A percentile compares a stretch with the other conserved stretches of the same genome.
These are phyloP conservation scores for Geosmithia morbida DNA, from an alignment of 2,329 filamentous ascomycete species.

Conservation along the genomic window DNA sequence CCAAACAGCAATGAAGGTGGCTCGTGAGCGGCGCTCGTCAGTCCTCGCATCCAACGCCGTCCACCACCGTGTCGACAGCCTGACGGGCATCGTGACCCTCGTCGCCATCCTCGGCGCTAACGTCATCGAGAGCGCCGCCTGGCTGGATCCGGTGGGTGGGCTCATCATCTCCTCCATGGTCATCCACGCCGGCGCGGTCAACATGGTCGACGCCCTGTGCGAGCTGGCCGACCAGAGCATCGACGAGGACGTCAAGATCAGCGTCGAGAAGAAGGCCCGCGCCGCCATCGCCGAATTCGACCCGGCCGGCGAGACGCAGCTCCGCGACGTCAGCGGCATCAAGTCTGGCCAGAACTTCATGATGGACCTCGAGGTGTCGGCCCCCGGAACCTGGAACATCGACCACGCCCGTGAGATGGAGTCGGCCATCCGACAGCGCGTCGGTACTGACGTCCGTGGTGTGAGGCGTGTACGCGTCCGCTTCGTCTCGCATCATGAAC, in stretches of 20 bases:
- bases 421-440: constrained; percentile 52
- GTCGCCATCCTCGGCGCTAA: constrained; percentile 83
- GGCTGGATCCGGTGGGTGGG: constrained; percentile 89
- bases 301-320: constrained; percentile 45
- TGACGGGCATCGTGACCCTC: constrained; percentile 88
- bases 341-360: constrained; percentile 97
- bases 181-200: constrained; percentile 75
- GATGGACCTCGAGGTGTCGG: constrained; percentile 75
- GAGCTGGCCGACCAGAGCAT: constrained; percentile 87
- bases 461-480: constrained; percentile 72
- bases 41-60: constrained; percentile 92
- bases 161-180: constrained; percentile 89
- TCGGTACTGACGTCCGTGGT: constrained; percentile 68
- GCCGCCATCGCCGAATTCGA: constrained; percentile 41
- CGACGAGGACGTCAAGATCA: constrained; percentile 66
- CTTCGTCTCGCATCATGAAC: constrained; percentile 58
- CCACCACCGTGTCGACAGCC: constrained; percentile 89
- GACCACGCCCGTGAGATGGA: constrained; percentile 58
- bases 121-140: constrained; percentile 68
- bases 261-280: constrained; percentile 51
- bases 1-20: constrained; percentile 78
- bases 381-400: constrained; percentile 65
- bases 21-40: constrained; percentile 83
- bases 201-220: constrained; percentile 67
- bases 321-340: constrained; percentile 72